Percentiles rank a stretch among this genome's conserved stretches.
Conservation (phyloP, 352 stramenopile species). For the Pythium pectinolyticum region DNA sequence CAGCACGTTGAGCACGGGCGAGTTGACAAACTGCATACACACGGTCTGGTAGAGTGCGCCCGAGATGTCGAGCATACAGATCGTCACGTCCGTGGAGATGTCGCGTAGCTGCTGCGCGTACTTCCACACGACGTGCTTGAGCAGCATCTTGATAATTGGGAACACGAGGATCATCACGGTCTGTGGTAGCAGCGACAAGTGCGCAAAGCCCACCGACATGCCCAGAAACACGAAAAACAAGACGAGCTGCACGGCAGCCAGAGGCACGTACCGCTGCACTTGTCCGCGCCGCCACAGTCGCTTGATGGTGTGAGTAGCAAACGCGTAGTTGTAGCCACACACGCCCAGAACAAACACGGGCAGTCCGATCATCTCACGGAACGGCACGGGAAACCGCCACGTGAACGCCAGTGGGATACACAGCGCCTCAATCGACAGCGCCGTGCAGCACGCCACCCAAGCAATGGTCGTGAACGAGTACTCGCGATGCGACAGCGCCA, state of each 20-base stretch:
- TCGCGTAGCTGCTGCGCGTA: conserved; percentile 13
- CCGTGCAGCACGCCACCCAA: background rate
- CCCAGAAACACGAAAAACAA: conserved; percentile 21
- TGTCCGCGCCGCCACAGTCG: background rate
- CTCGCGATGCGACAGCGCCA: background rate
- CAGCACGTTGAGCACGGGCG: background rate
- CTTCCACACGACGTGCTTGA: conserved; percentile 25
- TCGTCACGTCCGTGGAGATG: conserved; percentile 24
- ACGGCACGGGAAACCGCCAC: conserved; percentile 18
- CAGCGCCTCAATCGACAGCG: background rate
- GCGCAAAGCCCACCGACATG: conserved; percentile 15
- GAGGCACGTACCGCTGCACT: conserved; percentile 13
- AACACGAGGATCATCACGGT: conserved; percentile 13
- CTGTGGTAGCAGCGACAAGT: background rate
- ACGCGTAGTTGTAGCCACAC: conserved; percentile 5
- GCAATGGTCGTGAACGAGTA: conserved; percentile 1
- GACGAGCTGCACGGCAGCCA: conserved; percentile 9
- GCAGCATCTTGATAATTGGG: conserved; percentile 13
- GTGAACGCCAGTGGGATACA: conserved; percentile 10
- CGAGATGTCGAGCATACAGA: conserved; percentile 26
- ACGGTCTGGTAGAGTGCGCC: conserved; percentile 28
- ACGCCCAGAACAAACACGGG: conserved; percentile 2
- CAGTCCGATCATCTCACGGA: conserved; percentile 5
- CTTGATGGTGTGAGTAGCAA: background rate
- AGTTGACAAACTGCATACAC: conserved; percentile 21